phyloP scores from a whole-genome alignment of 2,329 filamentous ascomycete species.

The Pseudogymnoascus sp. region DNA sequence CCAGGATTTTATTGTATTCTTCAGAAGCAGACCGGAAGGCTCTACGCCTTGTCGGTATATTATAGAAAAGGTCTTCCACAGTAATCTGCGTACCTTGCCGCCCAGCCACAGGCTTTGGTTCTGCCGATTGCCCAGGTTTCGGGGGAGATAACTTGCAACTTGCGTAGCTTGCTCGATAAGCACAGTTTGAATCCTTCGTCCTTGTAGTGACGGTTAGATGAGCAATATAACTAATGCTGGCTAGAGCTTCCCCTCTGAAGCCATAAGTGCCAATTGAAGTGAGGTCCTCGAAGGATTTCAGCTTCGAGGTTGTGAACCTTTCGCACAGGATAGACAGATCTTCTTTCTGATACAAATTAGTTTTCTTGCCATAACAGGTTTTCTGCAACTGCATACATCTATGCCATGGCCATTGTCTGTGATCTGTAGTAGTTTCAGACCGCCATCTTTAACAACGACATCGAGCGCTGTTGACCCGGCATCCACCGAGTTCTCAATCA shows the following conservation, averaged over 20 bases:
- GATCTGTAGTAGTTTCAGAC: constrained; percentile 89
- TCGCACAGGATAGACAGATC: constrained; percentile 89
- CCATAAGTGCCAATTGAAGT: constrained; percentile 87
- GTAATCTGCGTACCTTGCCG: constrained; percentile 88
- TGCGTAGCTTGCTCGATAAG: constrained; percentile 83
- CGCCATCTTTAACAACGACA: constrained; percentile 87
- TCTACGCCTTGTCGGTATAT: constrained; percentile 75
- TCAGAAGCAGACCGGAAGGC: constrained; percentile 89
- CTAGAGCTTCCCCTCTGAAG: constrained; percentile 92
- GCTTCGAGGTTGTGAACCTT: constrained; percentile 92
- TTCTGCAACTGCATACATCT: constrained; percentile 49
- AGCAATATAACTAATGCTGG: constrained; percentile 96
- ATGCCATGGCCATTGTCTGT: constrained; percentile 97
- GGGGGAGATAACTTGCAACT: constrained; percentile 71
- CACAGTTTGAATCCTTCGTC: constrained; percentile 76
- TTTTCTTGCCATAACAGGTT: not conserved
- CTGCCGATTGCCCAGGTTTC: constrained; percentile 78
- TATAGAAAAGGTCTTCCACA: constrained; percentile 96
- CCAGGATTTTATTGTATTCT: constrained; percentile 96
- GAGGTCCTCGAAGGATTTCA: constrained; percentile 88
- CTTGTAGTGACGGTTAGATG: constrained; percentile 93
- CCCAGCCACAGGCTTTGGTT: constrained; percentile 81
- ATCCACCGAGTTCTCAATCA: constrained; percentile 95
- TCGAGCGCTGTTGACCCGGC: constrained; percentile 90
- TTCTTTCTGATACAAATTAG: constrained; percentile 54